Conservation (phyloP, 257 asterid genomes). For the Gynochthodes officinalis region DNA sequence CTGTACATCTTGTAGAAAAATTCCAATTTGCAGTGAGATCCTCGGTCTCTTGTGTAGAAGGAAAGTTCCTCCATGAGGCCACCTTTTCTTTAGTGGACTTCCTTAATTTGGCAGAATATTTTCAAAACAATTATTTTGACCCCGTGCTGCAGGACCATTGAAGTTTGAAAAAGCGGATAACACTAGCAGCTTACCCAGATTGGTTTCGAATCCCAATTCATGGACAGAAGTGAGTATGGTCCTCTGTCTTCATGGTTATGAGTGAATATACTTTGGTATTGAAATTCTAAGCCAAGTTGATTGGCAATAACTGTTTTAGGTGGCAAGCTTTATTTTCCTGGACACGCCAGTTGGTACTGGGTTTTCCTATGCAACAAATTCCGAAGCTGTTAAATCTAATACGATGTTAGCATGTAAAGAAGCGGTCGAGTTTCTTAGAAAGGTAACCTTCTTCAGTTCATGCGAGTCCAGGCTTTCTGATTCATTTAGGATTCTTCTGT, state of each 20-base stretch:
- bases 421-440: slow-evolving; percentile 17
- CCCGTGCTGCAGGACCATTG: slow-evolving; percentile 12
- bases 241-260: not conserved
- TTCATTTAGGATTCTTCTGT: no score
- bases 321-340: slow-evolving; percentile 18
- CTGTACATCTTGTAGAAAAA: no score
- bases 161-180: slow-evolving; percentile 5
- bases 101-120: no score
- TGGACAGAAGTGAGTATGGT: slow-evolving; percentile 21
- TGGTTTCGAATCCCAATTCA: slow-evolving; percentile 20
- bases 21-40: not conserved
- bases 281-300: not conserved
- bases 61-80: no score
- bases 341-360: slow-evolving; percentile 26
- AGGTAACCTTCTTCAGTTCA: slow-evolving; percentile 11
- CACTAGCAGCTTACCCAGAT: slow-evolving; percentile 12
- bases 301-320: not conserved
- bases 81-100: no score
- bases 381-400: slow-evolving; percentile 9
- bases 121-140: no score
- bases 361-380: slow-evolving; percentile 19
- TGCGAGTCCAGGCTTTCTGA: not conserved
- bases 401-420: slow-evolving; percentile 10
- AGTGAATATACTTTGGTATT: not conserved
- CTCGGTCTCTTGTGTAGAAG: no score